Evolutionary conservation across 257 asterid genomes (phyloP).

Genomic region (Catharanthus roseus): DNA sequence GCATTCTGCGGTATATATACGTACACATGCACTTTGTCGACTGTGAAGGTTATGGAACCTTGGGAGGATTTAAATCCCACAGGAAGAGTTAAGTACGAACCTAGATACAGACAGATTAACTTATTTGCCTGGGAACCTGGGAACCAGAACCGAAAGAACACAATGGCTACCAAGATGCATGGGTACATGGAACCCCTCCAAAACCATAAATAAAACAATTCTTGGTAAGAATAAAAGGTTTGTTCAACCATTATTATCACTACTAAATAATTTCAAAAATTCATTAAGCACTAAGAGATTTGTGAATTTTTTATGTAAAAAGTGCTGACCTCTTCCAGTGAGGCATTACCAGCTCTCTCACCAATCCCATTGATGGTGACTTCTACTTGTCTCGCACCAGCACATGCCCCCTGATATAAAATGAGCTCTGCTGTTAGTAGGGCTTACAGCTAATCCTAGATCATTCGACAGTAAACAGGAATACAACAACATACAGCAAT

Average conservation of each 20-base stretch:
- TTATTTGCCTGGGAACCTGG: background rate
- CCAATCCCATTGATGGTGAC: constrained; percentile 97
- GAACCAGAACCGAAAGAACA: constrained; percentile 1
- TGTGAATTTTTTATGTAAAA: background rate
- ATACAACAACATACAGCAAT: constrained; percentile 49
- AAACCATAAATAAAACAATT: background rate
- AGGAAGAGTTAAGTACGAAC: background rate
- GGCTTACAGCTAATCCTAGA: constrained; percentile 11
- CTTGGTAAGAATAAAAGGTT: background rate
- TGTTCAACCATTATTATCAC: background rate
- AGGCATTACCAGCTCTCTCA: constrained; percentile 98
- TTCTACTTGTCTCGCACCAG: constrained; percentile 96
- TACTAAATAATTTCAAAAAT: background rate
- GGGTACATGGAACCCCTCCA: background rate
- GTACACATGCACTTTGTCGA: background rate
- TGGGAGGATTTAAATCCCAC: background rate
- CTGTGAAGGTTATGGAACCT: background rate
- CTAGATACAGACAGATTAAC: background rate
- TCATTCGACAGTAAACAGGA: constrained; percentile 6
- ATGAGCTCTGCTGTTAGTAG: constrained; percentile 19
- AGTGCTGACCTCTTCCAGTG: constrained; percentile 80
- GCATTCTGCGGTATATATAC: no score
- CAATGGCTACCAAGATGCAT: background rate
- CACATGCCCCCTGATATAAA: constrained; percentile 66
- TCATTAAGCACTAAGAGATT: no score